phyloP scores from a whole-genome alignment of 495 filamentous ascomycete species.

The Xylaria longipes region DNA sequence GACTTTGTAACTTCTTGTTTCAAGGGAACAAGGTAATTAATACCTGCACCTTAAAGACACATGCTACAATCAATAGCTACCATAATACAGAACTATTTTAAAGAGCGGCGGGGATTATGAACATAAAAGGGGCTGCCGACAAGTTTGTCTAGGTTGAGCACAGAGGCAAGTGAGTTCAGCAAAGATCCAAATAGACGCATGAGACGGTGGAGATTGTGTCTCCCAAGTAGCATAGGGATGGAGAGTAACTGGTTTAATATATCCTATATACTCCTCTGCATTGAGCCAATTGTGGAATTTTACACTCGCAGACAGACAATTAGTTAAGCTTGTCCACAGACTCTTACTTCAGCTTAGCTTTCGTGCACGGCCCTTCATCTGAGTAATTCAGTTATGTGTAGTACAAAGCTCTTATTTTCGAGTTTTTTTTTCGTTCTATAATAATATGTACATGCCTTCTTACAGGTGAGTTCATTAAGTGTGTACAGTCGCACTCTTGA shows the following conservation, averaged over 20 bases:
- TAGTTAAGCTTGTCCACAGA: not conserved
- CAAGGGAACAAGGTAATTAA: not conserved
- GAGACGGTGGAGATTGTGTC: no score
- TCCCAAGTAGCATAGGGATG: no score
- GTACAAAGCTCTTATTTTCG: not conserved
- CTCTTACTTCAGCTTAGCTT: not conserved
- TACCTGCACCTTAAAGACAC: no score
- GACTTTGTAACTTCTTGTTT: not conserved
- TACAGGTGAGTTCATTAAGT: not conserved
- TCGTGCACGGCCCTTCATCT: not conserved
- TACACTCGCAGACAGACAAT: not conserved
- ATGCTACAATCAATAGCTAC: not conserved
- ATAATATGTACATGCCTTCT: constrained; percentile 3
- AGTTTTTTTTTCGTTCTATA: not conserved
- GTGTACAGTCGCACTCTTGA: not conserved
- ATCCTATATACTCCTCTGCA: no score
- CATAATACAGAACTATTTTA: no score
- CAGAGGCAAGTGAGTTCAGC: no score
- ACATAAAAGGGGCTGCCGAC: no score
- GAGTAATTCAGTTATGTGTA: not conserved
- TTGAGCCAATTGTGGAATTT: not conserved
- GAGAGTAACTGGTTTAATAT: no score
- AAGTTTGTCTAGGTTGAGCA: no score
- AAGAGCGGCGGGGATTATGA: no score
- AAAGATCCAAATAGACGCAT: no score